phyloP scores from a whole-genome alignment of 208 protist species.

The Leishmania lainsoni region DNA sequence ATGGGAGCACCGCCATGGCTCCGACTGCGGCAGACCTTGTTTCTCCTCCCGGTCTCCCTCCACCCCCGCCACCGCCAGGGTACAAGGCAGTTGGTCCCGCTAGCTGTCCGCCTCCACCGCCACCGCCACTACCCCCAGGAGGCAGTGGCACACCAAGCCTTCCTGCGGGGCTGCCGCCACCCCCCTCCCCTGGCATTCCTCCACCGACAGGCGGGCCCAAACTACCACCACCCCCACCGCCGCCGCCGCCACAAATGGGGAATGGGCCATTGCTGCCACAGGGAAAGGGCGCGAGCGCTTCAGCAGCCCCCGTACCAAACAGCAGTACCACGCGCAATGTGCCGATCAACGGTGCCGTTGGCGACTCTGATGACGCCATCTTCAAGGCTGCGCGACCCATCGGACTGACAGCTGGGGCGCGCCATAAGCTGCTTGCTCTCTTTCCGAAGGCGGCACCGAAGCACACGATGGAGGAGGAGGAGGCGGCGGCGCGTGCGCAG shows the following conservation, averaged over 20 bases:
- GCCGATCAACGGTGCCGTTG: constrained; percentile 50
- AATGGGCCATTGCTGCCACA: constrained; percentile 28
- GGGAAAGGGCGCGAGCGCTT: constrained; percentile 8
- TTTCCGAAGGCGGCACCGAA: constrained; percentile 36
- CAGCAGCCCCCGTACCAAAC: constrained; percentile 5
- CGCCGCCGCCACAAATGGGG: constrained; percentile 29
- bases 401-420: constrained; percentile 15
- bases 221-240: constrained; percentile 26
- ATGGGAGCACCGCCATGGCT: background rate
- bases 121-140: constrained; percentile 20
- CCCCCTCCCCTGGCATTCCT: constrained; percentile 17
- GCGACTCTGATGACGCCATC: constrained; percentile 41
- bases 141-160: constrained; percentile 3
- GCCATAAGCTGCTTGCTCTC: constrained; percentile 21
- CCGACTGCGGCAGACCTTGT: background rate
- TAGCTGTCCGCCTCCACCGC: background rate
- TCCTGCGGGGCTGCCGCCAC: constrained; percentile 34
- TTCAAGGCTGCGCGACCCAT: constrained; percentile 7
- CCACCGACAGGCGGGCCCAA: constrained; percentile 13
- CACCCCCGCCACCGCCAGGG: constrained; percentile 27
- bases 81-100: background rate
- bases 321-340: constrained; percentile 49
- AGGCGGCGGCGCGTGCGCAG: constrained; percentile 5
- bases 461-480: constrained; percentile 20
- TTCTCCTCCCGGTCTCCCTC: constrained; percentile 7